phyloP scores from a whole-genome alignment of 2,329 filamentous ascomycete genomes.

The Rachicladosporium sp. region DNA sequence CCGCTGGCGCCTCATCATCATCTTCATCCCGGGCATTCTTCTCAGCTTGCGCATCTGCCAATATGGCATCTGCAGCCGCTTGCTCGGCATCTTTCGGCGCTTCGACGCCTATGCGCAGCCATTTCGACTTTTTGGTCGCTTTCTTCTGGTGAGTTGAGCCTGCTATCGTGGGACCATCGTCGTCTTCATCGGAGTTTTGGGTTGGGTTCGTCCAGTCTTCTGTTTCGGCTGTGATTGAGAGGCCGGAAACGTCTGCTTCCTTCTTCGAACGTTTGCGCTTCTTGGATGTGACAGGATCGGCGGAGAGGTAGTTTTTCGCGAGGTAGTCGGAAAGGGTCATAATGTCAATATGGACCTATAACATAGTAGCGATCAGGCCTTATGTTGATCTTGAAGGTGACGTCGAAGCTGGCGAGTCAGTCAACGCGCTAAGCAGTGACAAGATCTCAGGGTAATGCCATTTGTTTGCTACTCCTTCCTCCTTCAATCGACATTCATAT shows the following conservation, averaged over 20 bases:
- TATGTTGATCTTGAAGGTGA: too few relatives aligned
- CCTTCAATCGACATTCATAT: too few relatives aligned
- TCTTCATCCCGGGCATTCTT: constrained; percentile 17
- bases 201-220: constrained; percentile 36
- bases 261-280: constrained; percentile 45
- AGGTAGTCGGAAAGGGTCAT: constrained; percentile 73
- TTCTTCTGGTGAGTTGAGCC: constrained; percentile 41
- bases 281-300: constrained; percentile 44
- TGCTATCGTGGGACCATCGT: constrained; percentile 37
- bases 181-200: constrained; percentile 38
- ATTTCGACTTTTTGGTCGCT: constrained; percentile 63
- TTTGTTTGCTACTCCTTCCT: too few relatives aligned
- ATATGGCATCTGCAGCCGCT: constrained; percentile 45
- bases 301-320: constrained; percentile 77
- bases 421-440: too few relatives aligned
- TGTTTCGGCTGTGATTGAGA: constrained; percentile 40
- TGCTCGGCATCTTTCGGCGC: constrained; percentile 41
- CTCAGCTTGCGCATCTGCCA: constrained; percentile 23
- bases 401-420: too few relatives aligned
- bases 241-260: too few relatives aligned
- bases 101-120: constrained; percentile 57
- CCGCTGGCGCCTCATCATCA: constrained; percentile 36
- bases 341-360: background rate
- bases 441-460: too few relatives aligned
- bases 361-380: too few relatives aligned